These are phyloP conservation scores for Biscutella laevigata DNA, from an alignment of 441 rosid genomes.

Conservation along the genomic window DNA sequence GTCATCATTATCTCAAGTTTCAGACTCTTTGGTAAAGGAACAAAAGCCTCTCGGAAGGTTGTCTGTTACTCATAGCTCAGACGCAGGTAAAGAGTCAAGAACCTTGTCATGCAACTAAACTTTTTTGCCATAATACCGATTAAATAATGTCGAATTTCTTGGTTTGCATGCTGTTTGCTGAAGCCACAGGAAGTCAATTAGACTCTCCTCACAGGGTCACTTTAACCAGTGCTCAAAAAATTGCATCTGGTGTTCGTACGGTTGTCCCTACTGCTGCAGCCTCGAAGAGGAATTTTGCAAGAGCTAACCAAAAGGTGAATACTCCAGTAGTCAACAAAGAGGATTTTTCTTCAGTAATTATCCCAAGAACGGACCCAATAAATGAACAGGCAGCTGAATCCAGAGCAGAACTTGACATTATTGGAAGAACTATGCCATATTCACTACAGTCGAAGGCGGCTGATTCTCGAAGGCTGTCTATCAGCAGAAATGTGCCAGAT, in stretches of 20 bases:
- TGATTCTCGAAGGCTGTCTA: conserved; percentile 51
- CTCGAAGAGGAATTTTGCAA: conserved; percentile 48
- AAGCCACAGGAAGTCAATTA: conserved; percentile 75
- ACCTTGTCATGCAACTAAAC: conserved; percentile 57
- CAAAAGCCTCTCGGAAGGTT: conserved; percentile 67
- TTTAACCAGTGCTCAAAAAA: conserved; percentile 37
- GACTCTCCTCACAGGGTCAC: conserved; percentile 70
- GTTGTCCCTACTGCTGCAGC: conserved; percentile 42
- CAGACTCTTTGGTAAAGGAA: conserved; percentile 65
- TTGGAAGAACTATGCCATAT: conserved; percentile 94
- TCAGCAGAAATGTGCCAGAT: conserved; percentile 57
- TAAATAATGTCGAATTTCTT: conserved; percentile 15
- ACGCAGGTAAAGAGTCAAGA: conserved; percentile 52
- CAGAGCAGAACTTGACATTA: conserved; percentile 69
- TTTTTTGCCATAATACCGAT: conserved; percentile 5
- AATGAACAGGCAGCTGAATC: conserved; percentile 56
- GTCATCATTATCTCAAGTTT: conserved; percentile 56
- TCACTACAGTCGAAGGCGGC: conserved; percentile 77
- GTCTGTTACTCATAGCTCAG: conserved; percentile 63
- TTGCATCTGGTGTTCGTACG: conserved; percentile 31
- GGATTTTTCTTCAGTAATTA: conserved; percentile 61
- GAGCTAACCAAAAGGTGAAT: conserved; percentile 40
- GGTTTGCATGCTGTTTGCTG: conserved; percentile 31
- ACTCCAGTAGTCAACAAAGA: conserved; percentile 44
- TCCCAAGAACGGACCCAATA: conserved; percentile 62